Percentiles rank a stretch among this genome's conserved stretches.
Conservation (phyloP, 2,329 filamentous ascomycete species). For the Beauveria sp. region DNA sequence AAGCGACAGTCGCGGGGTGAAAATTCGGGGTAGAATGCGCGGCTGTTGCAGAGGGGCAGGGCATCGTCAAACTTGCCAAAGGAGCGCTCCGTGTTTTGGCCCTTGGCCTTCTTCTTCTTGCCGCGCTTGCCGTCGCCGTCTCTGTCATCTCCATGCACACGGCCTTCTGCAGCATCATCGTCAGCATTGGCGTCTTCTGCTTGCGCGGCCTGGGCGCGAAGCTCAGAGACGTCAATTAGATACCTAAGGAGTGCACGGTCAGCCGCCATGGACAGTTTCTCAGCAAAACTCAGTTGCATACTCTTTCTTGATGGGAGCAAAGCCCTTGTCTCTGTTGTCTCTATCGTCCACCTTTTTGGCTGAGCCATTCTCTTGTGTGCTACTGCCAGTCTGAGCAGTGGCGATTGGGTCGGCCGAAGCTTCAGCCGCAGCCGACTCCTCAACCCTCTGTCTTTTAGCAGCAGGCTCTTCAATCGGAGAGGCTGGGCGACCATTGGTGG, state of each 20-base stretch:
- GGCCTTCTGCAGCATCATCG: constrained; percentile 43
- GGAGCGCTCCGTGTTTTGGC: constrained; percentile 73
- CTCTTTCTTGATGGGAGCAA: constrained; percentile 68
- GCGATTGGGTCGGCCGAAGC: background rate
- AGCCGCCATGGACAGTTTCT: background rate
- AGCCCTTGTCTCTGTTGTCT: constrained; percentile 36
- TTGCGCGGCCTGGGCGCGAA: constrained; percentile 14
- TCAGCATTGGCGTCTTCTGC: constrained; percentile 25
- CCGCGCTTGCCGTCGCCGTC: constrained; percentile 29
- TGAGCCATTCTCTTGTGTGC: constrained; percentile 15
- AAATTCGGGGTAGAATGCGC: constrained; percentile 68
- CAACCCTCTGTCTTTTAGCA: constrained; percentile 53
- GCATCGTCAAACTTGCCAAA: constrained; percentile 77
- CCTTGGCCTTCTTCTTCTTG: constrained; percentile 43
- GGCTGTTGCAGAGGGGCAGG: constrained; percentile 68
- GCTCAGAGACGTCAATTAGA: constrained; percentile 29
- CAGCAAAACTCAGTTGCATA: constrained; percentile 25
- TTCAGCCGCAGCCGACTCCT: constrained; percentile 21
- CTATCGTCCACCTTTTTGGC: constrained; percentile 14
- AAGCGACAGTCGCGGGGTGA: constrained; percentile 70
- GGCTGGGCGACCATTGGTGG: background rate
- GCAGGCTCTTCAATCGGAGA: constrained; percentile 31
- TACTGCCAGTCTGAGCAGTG: constrained; percentile 3
- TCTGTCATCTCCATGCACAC: constrained; percentile 35
- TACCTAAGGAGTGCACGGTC: constrained; percentile 26